A percentile compares a stretch with the other conserved stretches of the same genome.
These are phyloP conservation scores for Rhodotorula sphaerocarpa DNA, from an alignment of 768 basidiomycete genomes.

Conservation along the genomic window DNA sequence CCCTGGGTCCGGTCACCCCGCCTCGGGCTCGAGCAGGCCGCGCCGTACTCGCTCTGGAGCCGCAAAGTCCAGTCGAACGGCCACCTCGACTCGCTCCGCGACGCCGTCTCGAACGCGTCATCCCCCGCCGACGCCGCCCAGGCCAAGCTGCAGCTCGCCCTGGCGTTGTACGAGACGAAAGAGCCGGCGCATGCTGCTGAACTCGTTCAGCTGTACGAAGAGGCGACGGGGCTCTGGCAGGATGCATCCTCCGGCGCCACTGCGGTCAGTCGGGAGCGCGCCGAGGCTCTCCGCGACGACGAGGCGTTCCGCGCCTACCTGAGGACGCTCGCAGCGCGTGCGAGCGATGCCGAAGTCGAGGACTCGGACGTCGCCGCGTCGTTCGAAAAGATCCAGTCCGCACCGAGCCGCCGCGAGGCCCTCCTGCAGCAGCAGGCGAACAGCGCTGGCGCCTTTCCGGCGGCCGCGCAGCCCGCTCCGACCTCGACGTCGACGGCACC, in stretches of 20 bases:
- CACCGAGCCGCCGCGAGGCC: slow-evolving; percentile 12
- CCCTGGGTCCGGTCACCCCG: neutral
- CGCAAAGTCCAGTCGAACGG: neutral
- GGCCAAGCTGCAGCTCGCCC: slow-evolving; percentile 3
- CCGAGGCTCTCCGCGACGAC: slow-evolving; percentile 54
- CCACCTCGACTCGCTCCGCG: slow-evolving; percentile 1
- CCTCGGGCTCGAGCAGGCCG: too few relatives aligned
- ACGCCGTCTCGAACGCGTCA: neutral
- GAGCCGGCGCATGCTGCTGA: neutral
- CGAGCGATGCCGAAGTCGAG: slow-evolving; percentile 50
- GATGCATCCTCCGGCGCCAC: too few relatives aligned
- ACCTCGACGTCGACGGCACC: neutral
- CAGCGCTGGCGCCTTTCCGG: too few relatives aligned
- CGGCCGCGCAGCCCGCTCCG: neutral
- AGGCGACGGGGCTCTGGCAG: slow-evolving; percentile 9
- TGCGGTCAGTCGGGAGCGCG: neutral
- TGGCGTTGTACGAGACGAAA: neutral
- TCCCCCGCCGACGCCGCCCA: neutral
- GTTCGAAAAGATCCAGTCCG: slow-evolving; percentile 42
- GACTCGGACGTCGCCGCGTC: slow-evolving; percentile 55
- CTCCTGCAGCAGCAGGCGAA: slow-evolving; percentile 4
- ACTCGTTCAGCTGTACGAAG: slow-evolving; percentile 21
- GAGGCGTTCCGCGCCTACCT: slow-evolving; percentile 71
- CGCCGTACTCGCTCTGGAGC: neutral
- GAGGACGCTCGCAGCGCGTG: slow-evolving; percentile 51